phyloP scores from a whole-genome alignment of 495 filamentous ascomycete genomes.

The Hypoxylon fragiforme region DNA sequence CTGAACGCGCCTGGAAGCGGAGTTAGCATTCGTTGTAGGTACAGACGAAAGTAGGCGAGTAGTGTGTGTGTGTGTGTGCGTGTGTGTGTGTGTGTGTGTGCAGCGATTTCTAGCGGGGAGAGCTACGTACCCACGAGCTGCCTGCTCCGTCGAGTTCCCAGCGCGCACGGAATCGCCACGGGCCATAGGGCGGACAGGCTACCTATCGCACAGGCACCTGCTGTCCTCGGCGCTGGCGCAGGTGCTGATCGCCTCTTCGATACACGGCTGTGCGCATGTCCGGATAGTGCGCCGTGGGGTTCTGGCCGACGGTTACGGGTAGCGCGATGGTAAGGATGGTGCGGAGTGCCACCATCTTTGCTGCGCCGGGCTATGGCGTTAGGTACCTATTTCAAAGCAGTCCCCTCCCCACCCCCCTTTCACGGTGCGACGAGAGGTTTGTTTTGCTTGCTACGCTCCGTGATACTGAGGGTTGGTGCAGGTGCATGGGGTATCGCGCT shows the following conservation, averaged over 20 bases:
- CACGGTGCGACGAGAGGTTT: slow-evolving; percentile 1
- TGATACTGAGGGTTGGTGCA: background rate
- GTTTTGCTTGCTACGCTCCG: background rate
- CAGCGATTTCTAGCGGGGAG: background rate
- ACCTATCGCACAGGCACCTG: slow-evolving; percentile 26
- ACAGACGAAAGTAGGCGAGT: too few species aligned
- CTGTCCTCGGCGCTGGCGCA: slow-evolving; percentile 21
- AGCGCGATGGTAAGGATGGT: background rate
- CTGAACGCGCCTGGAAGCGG: background rate
- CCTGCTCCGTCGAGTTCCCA: slow-evolving; percentile 13
- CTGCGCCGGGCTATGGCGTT: background rate
- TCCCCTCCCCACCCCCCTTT: background rate
- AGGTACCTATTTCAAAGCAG: too few species aligned
- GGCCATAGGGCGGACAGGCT: slow-evolving; percentile 12
- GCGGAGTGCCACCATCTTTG: slow-evolving; percentile 10
- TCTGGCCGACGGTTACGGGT: slow-evolving; percentile 7
- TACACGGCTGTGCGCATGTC: slow-evolving; percentile 26
- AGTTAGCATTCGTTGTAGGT: too few species aligned
- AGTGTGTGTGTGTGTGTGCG: too few species aligned
- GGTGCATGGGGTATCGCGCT: background rate
- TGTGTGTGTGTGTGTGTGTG: too few species aligned
- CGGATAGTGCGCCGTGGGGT: slow-evolving; percentile 23
- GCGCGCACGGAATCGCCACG: slow-evolving; percentile 11
- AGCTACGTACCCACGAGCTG: too few species aligned
- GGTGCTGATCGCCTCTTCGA: slow-evolving; percentile 10